phyloP scores from a whole-genome alignment of 495 filamentous ascomycete species.

The Podospora comata region DNA sequence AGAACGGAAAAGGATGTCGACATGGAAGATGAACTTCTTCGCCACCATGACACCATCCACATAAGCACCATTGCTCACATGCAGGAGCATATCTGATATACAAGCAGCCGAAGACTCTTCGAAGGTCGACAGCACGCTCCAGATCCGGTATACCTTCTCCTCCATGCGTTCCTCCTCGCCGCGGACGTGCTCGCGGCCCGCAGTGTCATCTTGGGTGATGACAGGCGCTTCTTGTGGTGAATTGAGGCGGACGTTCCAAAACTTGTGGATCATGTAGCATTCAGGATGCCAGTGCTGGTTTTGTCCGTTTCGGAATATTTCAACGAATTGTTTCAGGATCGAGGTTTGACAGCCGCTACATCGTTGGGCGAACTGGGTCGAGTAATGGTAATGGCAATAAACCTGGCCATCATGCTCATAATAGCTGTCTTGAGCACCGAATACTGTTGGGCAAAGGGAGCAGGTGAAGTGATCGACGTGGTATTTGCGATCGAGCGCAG shows the following conservation, averaged over 20 bases:
- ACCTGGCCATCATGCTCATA: constrained; percentile 97
- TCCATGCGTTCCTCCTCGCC: constrained; percentile 93
- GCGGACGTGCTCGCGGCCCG: constrained; percentile 70
- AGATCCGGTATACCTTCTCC: constrained; percentile 95
- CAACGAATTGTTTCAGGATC: constrained; percentile 99
- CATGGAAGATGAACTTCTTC: constrained; percentile 95
- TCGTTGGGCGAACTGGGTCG: constrained; percentile 91
- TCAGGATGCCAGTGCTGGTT: constrained; percentile 99
- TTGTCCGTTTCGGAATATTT: constrained; percentile 95
- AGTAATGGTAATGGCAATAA: constrained; percentile 99
- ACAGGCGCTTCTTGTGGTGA: constrained; percentile 43
- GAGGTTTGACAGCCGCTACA: constrained; percentile 96
- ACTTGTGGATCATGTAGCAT: constrained; percentile 99
- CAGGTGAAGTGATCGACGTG: constrained; percentile 99
- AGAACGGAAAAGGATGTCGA: constrained; percentile 86
- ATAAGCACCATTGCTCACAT: constrained; percentile 97
- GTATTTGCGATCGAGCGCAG: constrained; percentile 94
- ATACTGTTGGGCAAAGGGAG: constrained; percentile 93
- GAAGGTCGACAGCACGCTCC: constrained; percentile 95
- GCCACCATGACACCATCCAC: constrained; percentile 92
- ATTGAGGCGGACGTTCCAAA: constrained; percentile 92
- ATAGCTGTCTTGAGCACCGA: constrained; percentile 96
- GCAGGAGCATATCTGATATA: constrained; percentile 98
- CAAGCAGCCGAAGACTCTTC: constrained; percentile 97
- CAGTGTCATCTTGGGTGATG: constrained; percentile 64